A percentile compares a stretch with the other conserved stretches of the same genome.
Evolutionary conservation across 2,329 filamentous ascomycete genomes (phyloP).

Genomic region (Botrytis tulipae): DNA sequence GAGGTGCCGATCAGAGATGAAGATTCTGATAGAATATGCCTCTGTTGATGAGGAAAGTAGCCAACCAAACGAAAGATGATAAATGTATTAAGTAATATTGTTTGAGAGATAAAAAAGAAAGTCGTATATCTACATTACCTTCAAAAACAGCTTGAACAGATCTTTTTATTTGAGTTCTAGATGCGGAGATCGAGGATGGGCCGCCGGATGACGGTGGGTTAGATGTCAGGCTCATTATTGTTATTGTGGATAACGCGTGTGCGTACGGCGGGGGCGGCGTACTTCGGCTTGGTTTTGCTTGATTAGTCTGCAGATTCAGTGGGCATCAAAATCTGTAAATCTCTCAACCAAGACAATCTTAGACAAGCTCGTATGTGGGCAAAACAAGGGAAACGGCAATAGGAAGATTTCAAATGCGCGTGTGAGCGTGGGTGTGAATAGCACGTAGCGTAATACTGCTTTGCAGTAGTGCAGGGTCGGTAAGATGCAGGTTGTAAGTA

Average conservation of each 20-base stretch:
- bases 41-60: neutral
- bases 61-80: slow-evolving; percentile 10
- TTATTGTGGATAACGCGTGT: slow-evolving; percentile 17
- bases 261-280: slow-evolving; percentile 16
- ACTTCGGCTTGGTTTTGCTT: neutral
- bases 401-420: slow-evolving; percentile 9
- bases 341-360: slow-evolving; percentile 7
- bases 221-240: slow-evolving; percentile 36
- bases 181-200: slow-evolving; percentile 35
- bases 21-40: neutral
- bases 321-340: neutral
- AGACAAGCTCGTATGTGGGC: slow-evolving; percentile 9
- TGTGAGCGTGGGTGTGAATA: slow-evolving; percentile 2
- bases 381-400: slow-evolving; percentile 13
- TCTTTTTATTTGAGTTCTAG: slow-evolving; percentile 53
- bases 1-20: neutral
- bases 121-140: slow-evolving; percentile 43
- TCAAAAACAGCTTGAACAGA: slow-evolving; percentile 61
- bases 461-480: slow-evolving; percentile 9
- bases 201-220: slow-evolving; percentile 39
- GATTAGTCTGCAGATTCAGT: slow-evolving; percentile 11
- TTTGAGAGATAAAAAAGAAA: slow-evolving; percentile 15
- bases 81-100: slow-evolving; percentile 11
- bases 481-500: slow-evolving; percentile 4
- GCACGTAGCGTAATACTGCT: slow-evolving; percentile 6